Percentiles rank a stretch among this genome's conserved stretches.
phyloP scores from a whole-genome alignment of 768 basidiomycete species.

The Lactarius vividus region DNA sequence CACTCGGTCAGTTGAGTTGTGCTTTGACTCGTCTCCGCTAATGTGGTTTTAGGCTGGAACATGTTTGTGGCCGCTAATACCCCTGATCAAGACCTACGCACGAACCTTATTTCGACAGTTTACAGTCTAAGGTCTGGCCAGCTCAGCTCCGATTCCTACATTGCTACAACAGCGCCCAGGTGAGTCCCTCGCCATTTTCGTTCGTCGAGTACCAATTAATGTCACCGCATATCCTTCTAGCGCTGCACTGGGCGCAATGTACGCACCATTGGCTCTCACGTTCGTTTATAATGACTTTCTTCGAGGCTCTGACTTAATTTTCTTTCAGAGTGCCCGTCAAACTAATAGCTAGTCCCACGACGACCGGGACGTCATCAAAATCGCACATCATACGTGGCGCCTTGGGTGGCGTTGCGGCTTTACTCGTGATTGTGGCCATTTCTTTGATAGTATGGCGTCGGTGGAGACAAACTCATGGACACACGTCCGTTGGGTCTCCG shows the following conservation, averaged over 20 bases:
- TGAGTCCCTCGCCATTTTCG: background rate
- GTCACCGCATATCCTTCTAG: background rate
- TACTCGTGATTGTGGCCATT: background rate
- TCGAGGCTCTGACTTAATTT: background rate
- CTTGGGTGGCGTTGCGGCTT: conserved; percentile 13
- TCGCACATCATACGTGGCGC: conserved; percentile 6
- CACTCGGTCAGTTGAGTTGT: background rate
- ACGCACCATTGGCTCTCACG: conserved; percentile 29
- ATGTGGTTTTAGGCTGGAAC: conserved; percentile 13
- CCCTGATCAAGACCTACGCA: background rate
- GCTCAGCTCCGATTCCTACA: no score
- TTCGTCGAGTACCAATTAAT: background rate
- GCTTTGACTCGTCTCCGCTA: background rate
- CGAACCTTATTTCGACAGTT: conserved; percentile 17
- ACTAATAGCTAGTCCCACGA: background rate
- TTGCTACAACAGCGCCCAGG: background rate
- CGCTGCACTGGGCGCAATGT: conserved; percentile 29
- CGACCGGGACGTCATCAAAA: background rate
- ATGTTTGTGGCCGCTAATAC: conserved; percentile 19
- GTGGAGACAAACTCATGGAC: background rate
- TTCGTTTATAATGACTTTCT: conserved; percentile 8
- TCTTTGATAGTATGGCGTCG: conserved; percentile 9
- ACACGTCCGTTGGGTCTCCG: background rate
- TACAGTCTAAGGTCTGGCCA: background rate
- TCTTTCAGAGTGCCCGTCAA: background rate